Percentiles rank a stretch among this genome's conserved stretches.
Conservation (phyloP, 176 grass and related monocot genomes). For the Zea mays region Zm-B73-REFERENCE-NAM-5.0 NC_050105.1:108041501-108042000, state of each 20-base stretch:
- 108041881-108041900: neutral
- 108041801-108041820: slow-evolving; percentile 7
- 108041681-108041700: too few species aligned
- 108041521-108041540: neutral
- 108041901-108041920: neutral
- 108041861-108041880: neutral
- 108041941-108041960: slow-evolving; percentile 5
- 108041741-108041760: neutral
- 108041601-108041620: neutral
- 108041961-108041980: neutral
- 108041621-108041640: neutral
- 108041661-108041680: neutral
- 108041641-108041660: neutral
- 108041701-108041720: too few species aligned
- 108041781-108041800: neutral
- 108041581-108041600: neutral
- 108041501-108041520: neutral
- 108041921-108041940: neutral
- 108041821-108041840: slow-evolving; percentile 4
- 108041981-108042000: neutral
- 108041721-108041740: neutral
- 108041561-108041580: neutral
- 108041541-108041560: neutral
- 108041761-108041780: neutral
- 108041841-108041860: neutral